These are phyloP conservation scores for Lolium perenne DNA, from an alignment of 176 grass and related monocot species.

Conservation along the genomic window DNA sequence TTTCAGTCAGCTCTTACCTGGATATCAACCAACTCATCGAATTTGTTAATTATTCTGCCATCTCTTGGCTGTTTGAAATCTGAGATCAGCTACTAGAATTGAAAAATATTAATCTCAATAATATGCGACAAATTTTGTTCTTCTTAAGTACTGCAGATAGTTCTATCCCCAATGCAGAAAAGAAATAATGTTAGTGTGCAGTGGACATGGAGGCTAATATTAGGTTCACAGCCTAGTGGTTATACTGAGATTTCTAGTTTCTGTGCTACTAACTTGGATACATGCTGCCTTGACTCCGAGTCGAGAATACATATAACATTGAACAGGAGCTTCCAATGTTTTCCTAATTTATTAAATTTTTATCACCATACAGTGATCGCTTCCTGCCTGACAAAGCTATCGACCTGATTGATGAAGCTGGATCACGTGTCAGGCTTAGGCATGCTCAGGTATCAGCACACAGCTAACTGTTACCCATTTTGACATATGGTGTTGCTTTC, in stretches of 20 bases:
- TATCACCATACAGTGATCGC: slow-evolving; percentile 53
- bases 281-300: background rate
- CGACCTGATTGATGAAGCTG: slow-evolving; percentile 90
- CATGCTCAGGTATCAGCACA: slow-evolving; percentile 76
- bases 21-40: slow-evolving; percentile 13
- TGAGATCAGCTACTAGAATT: background rate
- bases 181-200: background rate
- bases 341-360: background rate
- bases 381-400: slow-evolving; percentile 99
- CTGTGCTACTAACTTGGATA: background rate
- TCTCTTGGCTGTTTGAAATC: background rate
- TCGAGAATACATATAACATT: background rate
- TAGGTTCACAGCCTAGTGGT: slow-evolving; percentile 17
- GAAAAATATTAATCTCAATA: slow-evolving; percentile 19
- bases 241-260: background rate
- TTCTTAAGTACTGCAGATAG: slow-evolving; percentile 1
- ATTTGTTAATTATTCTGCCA: background rate
- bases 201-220: background rate
- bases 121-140: background rate
- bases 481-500: background rate
- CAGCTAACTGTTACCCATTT: background rate
- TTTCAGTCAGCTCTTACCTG: slow-evolving; percentile 1
- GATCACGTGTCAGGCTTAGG: slow-evolving; percentile 46
- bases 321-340: slow-evolving; percentile 3
- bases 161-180: slow-evolving; percentile 8